These are phyloP conservation scores for Rhododendron griersonianum DNA, from an alignment of 148 eudicot genomes.

Conservation along the genomic window DNA sequence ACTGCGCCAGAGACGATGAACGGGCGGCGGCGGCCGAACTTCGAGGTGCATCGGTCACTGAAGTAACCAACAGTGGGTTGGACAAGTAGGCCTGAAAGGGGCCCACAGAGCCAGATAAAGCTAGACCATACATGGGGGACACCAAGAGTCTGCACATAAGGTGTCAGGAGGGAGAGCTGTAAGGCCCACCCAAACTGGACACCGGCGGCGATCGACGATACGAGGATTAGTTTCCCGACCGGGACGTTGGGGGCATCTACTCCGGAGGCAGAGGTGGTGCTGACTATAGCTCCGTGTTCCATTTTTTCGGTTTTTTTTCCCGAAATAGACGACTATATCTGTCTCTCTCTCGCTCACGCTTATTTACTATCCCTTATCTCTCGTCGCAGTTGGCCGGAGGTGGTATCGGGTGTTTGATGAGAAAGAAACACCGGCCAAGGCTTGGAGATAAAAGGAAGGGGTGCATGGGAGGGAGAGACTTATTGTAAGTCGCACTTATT, in stretches of 20 bases:
- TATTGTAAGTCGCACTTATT: no score
- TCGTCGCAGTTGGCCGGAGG: neutral
- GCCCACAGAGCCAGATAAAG: constrained; percentile 87
- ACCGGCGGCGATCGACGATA: constrained; percentile 75
- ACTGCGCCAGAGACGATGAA: constrained; percentile 52
- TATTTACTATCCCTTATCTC: neutral
- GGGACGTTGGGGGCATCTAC: neutral
- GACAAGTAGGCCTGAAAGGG: constrained; percentile 75
- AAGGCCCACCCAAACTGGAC: constrained; percentile 96
- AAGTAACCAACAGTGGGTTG: constrained; percentile 74
- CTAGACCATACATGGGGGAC: constrained; percentile 61
- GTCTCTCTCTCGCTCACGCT: neutral
- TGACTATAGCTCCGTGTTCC: neutral
- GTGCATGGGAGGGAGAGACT: neutral
- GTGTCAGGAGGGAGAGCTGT: constrained; percentile 87
- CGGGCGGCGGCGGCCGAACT: constrained; percentile 74
- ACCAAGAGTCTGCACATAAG: constrained; percentile 79
- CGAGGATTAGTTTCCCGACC: constrained; percentile 21
- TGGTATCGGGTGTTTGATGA: neutral
- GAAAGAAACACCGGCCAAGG: neutral
- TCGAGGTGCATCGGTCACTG: constrained; percentile 47
- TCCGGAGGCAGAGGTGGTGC: neutral
- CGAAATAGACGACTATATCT: neutral
- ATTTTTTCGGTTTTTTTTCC: neutral
- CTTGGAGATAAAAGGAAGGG: neutral